Conservation (phyloP, 2,329 filamentous ascomycete genomes). For the Aspergillus sp. region DNA sequence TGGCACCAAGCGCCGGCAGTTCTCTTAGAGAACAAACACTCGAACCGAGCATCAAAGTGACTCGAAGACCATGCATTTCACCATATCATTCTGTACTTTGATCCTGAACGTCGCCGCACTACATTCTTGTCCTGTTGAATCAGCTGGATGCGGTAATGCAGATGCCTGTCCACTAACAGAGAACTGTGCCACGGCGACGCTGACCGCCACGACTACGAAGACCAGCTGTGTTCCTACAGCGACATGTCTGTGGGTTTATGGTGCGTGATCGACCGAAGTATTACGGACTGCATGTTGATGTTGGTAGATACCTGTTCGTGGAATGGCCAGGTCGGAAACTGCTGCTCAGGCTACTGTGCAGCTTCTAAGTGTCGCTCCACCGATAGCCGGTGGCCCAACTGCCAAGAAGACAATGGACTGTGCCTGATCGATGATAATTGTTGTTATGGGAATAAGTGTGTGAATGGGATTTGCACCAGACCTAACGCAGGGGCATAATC, state of each 20-base stretch:
- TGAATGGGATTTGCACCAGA: conserved; percentile 20
- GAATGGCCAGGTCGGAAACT: conserved; percentile 20
- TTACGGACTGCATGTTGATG: not conserved
- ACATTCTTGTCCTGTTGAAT: too few relatives aligned
- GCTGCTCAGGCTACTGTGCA: conserved; percentile 30
- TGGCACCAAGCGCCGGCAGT: too few relatives aligned
- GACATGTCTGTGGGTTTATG: not conserved
- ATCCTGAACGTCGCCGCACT: too few relatives aligned
- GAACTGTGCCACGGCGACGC: conserved; percentile 21
- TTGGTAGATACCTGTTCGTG: conserved; percentile 5
- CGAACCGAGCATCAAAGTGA: too few relatives aligned
- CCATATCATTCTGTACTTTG: too few relatives aligned
- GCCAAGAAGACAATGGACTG: conserved; percentile 24
- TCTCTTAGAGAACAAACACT: too few relatives aligned
- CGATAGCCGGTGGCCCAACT: conserved; percentile 25
- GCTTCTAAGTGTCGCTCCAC: conserved; percentile 28
- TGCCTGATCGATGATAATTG: conserved; percentile 26
- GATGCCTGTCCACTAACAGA: conserved; percentile 21
- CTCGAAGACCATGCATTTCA: too few relatives aligned
- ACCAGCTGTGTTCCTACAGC: conserved; percentile 2
- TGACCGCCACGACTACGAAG: conserved; percentile 9
- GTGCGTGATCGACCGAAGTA: not conserved
- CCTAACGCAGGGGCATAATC: not conserved
- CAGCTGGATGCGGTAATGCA: conserved; percentile 4
- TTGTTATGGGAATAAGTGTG: conserved; percentile 27